Conservation (phyloP, 306 rosid species). For the Lathyrus sativus region DNA sequence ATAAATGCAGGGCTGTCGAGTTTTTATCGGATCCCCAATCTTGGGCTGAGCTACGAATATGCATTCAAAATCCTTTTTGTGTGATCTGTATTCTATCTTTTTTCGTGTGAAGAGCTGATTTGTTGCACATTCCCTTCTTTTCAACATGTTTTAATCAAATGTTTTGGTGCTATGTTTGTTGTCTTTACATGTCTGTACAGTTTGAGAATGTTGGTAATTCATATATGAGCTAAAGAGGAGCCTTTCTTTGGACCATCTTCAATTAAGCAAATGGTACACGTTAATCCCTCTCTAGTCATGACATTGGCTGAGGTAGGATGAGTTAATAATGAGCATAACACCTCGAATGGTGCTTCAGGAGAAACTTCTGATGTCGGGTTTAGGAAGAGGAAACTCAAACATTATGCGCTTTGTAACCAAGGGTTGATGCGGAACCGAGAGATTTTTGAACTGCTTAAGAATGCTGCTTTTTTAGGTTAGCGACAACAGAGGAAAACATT, state of each 20-base stretch:
- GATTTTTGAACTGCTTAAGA: constrained; percentile 67
- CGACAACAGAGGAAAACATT: constrained; percentile 71
- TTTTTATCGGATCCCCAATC: too few relatives aligned
- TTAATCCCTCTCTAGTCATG: constrained; percentile 73
- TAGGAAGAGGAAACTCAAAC: constrained; percentile 63
- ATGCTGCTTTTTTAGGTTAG: constrained; percentile 52
- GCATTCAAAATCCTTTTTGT: too few relatives aligned
- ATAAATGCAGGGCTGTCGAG: too few relatives aligned
- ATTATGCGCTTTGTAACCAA: constrained; percentile 70
- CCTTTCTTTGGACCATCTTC: constrained; percentile 69
- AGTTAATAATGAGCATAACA: constrained; percentile 57
- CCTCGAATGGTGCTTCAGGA: constrained; percentile 63
- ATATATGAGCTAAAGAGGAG: constrained; percentile 53
- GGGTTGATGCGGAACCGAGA: constrained; percentile 69
- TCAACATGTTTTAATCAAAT: too few relatives aligned
- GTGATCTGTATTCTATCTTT: too few relatives aligned
- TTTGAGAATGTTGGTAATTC: too few relatives aligned
- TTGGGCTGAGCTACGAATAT: too few relatives aligned
- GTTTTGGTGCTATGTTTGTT: too few relatives aligned
- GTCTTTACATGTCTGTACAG: too few relatives aligned
- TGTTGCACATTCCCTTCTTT: too few relatives aligned
- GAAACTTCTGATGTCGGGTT: constrained; percentile 52
- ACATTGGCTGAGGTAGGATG: constrained; percentile 57
- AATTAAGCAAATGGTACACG: constrained; percentile 71
- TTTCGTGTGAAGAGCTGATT: too few relatives aligned